phyloP scores from a whole-genome alignment of 108 stramenopile species.

The Ochromonas danica region DNA sequence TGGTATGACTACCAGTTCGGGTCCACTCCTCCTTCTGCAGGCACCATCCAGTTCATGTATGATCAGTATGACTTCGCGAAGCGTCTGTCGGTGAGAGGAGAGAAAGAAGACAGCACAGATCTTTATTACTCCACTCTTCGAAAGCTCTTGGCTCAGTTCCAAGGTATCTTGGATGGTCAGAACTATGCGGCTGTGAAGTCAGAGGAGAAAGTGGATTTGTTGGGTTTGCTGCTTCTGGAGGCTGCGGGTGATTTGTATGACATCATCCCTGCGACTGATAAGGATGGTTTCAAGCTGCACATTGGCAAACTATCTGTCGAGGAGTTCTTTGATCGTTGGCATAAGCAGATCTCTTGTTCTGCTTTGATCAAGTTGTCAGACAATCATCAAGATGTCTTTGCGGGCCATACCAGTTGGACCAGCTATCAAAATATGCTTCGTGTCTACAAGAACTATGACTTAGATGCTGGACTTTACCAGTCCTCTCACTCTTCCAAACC shows the following conservation, averaged over 20 bases:
- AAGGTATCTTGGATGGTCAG: constrained; percentile 32
- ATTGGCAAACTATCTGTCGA: neutral
- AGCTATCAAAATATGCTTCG: constrained; percentile 39
- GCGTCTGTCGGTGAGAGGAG: neutral
- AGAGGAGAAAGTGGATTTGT: neutral
- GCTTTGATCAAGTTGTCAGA: constrained; percentile 38
- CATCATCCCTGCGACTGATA: constrained; percentile 18
- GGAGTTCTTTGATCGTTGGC: neutral
- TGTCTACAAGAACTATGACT: constrained; percentile 46
- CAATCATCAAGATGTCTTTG: constrained; percentile 35
- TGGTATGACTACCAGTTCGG: constrained; percentile 9
- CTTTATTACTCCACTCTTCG: neutral
- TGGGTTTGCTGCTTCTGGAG: constrained; percentile 33
- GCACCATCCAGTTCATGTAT: neutral
- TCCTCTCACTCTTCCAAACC: constrained; percentile 35
- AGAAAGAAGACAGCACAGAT: too few relatives aligned
- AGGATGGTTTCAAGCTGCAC: neutral
- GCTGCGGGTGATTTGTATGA: constrained; percentile 41
- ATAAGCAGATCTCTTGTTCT: constrained; percentile 30
- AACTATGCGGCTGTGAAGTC: constrained; percentile 1
- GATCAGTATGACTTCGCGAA: neutral
- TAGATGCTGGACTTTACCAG: neutral
- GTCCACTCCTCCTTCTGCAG: neutral
- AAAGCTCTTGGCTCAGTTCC: constrained; percentile 28
- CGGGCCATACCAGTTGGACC: constrained; percentile 42